phyloP scores from a whole-genome alignment of 2,329 filamentous ascomycete genomes.

The Xenoacremonium recifei region DNA sequence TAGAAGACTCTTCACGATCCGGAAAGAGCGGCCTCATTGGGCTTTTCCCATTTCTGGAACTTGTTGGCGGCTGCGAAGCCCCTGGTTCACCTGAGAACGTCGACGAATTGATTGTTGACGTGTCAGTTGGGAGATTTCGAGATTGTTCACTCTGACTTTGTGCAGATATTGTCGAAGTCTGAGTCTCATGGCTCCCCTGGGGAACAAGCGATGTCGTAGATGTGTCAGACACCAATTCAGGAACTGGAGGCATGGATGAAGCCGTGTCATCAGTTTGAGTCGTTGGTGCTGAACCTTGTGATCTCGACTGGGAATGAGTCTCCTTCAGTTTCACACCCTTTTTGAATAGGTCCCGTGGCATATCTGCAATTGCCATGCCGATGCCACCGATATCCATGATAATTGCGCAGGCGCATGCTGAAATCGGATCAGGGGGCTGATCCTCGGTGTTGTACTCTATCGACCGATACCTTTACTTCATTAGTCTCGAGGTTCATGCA shows the following conservation, averaged over 20 bases:
- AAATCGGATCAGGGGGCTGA: slow-evolving; percentile 76
- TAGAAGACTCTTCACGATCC: slow-evolving; percentile 17
- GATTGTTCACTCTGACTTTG: slow-evolving; percentile 20
- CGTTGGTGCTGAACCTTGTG: slow-evolving; percentile 4
- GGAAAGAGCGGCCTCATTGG: slow-evolving; percentile 15
- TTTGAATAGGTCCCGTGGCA: slow-evolving; percentile 57
- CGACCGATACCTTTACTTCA: slow-evolving; percentile 43
- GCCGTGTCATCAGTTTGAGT: slow-evolving; percentile 10
- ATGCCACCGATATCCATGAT: slow-evolving; percentile 81
- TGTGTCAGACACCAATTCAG: slow-evolving; percentile 9
- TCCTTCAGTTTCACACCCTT: slow-evolving; percentile 16
- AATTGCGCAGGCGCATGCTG: slow-evolving; percentile 73
- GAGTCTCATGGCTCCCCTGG: slow-evolving; percentile 7
- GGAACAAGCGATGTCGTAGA: slow-evolving; percentile 7
- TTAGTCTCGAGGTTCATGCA: slow-evolving; percentile 8
- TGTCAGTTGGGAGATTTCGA: slow-evolving; percentile 19
- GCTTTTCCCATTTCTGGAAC: slow-evolving; percentile 13
- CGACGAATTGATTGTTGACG: slow-evolving; percentile 17
- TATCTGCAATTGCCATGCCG: slow-evolving; percentile 78
- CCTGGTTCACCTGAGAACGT: slow-evolving; percentile 1
- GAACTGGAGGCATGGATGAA: slow-evolving; percentile 1
- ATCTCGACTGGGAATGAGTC: slow-evolving; percentile 1
- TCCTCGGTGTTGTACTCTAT: slow-evolving; percentile 75
- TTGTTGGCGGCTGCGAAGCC: slow-evolving; percentile 9
- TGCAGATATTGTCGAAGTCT: slow-evolving; percentile 2